Conservation (phyloP, 2,329 filamentous ascomycete genomes). For the Coniochaeta sp. region DNA sequence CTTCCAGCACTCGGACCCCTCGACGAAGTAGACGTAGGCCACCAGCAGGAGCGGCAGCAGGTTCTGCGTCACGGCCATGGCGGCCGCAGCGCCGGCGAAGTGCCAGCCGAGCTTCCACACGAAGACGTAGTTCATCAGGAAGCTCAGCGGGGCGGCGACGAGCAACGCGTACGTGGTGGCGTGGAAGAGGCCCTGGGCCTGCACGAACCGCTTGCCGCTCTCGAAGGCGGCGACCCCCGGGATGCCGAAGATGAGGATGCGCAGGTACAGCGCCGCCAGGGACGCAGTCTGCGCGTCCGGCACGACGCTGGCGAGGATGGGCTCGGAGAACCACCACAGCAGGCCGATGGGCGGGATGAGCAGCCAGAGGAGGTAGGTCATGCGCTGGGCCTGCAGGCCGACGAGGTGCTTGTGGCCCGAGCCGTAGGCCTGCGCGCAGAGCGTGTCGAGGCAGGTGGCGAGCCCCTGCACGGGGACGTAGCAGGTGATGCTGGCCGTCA, state of each 20-base stretch:
- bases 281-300: slow-evolving; percentile 50
- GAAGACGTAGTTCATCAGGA: slow-evolving; percentile 66
- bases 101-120: slow-evolving; percentile 64
- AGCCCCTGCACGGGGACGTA: slow-evolving; percentile 59
- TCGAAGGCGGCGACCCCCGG: slow-evolving; percentile 71
- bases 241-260: slow-evolving; percentile 58
- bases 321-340: slow-evolving; percentile 56
- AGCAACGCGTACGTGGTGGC: slow-evolving; percentile 43
- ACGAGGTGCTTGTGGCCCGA: slow-evolving; percentile 63
- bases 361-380: slow-evolving; percentile 62
- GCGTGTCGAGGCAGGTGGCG: slow-evolving; percentile 63
- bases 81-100: slow-evolving; percentile 72
- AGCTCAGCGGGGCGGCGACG: slow-evolving; percentile 57
- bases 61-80: slow-evolving; percentile 68
- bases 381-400: slow-evolving; percentile 63
- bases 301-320: slow-evolving; percentile 38
- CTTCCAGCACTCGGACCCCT: slow-evolving; percentile 72
- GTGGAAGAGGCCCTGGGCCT: slow-evolving; percentile 69
- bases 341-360: slow-evolving; percentile 61
- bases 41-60: slow-evolving; percentile 67
- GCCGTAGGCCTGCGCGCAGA: slow-evolving; percentile 69
- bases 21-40: slow-evolving; percentile 64
- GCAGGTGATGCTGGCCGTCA: slow-evolving; percentile 56
- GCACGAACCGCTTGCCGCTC: slow-evolving; percentile 66
- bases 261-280: slow-evolving; percentile 63